phyloP scores from a whole-genome alignment of 2,329 filamentous ascomycete species.

The Blastomyces silverae region DNA sequence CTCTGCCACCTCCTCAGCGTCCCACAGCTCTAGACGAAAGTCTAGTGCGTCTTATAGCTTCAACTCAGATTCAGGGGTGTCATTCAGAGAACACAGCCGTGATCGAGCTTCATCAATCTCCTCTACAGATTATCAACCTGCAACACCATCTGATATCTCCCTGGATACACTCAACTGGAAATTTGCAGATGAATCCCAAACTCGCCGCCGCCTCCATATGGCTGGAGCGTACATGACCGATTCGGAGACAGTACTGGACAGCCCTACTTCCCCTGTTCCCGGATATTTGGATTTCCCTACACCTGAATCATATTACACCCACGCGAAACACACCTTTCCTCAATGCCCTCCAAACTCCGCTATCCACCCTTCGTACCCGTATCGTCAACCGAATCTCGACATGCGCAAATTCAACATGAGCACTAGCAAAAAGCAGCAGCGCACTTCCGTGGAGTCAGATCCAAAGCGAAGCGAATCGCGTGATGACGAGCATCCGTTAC shows the following conservation, averaged over 20 bases:
- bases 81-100: constrained; percentile 29
- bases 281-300: constrained; percentile 30
- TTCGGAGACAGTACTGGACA: constrained; percentile 21
- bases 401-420: constrained; percentile 5
- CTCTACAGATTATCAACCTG: constrained; percentile 29
- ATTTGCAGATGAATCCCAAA: constrained; percentile 19
- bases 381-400: constrained; percentile 6
- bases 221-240: constrained; percentile 22
- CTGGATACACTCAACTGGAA: constrained; percentile 27
- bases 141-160: constrained; percentile 27
- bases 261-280: constrained; percentile 24
- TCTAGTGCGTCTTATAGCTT: constrained; percentile 24
- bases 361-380: constrained; percentile 20
- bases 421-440: neutral
- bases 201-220: constrained; percentile 17
- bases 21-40: constrained; percentile 20
- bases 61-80: constrained; percentile 34
- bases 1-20: constrained; percentile 12
- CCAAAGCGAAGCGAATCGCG: constrained; percentile 21
- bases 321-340: constrained; percentile 23
- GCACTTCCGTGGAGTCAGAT: constrained; percentile 6
- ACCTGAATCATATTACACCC: constrained; percentile 32
- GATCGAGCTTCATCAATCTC: constrained; percentile 31
- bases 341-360: constrained; percentile 40
- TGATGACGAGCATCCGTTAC: constrained; percentile 43